These are phyloP conservation scores for Aspergillus mulundensis DNA, from an alignment of 495 filamentous ascomycete species.

Conservation along the genomic window DNA sequence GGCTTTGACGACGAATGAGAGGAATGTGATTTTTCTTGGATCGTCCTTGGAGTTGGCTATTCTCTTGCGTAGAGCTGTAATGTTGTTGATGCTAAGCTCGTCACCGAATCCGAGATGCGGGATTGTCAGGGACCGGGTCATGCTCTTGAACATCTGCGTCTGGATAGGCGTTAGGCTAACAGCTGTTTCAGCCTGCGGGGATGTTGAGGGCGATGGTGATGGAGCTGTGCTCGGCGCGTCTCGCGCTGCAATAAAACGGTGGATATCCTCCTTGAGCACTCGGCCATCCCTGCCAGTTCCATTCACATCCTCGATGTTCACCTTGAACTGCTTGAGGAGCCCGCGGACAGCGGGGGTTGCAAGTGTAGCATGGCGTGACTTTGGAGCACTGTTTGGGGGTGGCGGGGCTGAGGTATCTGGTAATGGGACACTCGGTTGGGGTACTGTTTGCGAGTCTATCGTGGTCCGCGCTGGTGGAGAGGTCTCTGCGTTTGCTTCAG, in stretches of 20 bases:
- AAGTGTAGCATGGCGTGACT: constrained; percentile 59
- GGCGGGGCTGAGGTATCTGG: constrained; percentile 4
- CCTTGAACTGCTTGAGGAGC: constrained; percentile 67
- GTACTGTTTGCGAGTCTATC: constrained; percentile 11
- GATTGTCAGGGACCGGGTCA: constrained; percentile 86
- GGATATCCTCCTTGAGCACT: constrained; percentile 91
- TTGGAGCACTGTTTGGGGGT: constrained; percentile 10
- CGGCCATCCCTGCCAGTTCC: constrained; percentile 92
- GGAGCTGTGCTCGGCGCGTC: constrained; percentile 18
- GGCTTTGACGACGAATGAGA: constrained; percentile 95
- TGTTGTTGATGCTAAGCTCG: constrained; percentile 70
- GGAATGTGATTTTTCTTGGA: constrained; percentile 68
- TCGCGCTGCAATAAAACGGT: constrained; percentile 53
- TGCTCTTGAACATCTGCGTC: constrained; percentile 94
- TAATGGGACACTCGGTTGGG: constrained; percentile 18
- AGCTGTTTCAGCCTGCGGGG: constrained; percentile 57
- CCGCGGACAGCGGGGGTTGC: constrained; percentile 94
- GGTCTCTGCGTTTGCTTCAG: constrained; percentile 28
- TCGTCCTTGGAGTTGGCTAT: constrained; percentile 46
- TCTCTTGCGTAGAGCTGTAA: constrained; percentile 63
- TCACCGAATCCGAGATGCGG: constrained; percentile 94
- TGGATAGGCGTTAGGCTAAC: constrained; percentile 73
- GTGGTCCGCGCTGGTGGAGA: constrained; percentile 18
- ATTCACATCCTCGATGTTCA: constrained; percentile 70
- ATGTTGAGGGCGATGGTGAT: constrained; percentile 23